A percentile compares a stretch with the other conserved stretches of the same genome.
Evolutionary conservation across 306 rosid genomes (phyloP).

Genomic region (Carpinus fangiana): DNA sequence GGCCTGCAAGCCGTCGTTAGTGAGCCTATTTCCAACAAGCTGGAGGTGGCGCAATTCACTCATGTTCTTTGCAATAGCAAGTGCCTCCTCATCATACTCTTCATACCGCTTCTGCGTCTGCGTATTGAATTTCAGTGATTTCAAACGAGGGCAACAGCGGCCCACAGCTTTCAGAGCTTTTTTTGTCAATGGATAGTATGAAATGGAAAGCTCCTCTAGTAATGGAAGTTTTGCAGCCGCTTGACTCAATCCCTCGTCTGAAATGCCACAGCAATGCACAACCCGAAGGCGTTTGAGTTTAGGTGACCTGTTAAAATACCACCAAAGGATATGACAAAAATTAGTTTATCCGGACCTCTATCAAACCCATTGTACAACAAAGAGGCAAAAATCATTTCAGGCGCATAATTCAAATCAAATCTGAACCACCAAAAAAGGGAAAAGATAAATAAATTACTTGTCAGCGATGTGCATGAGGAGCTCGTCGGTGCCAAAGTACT

Average conservation of each 20-base stretch:
- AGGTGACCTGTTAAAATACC: constrained; percentile 38
- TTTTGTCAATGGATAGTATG: constrained; percentile 26
- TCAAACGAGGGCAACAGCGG: constrained; percentile 49
- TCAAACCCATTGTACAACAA: too few species aligned
- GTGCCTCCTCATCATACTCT: constrained; percentile 43
- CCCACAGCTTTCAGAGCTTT: constrained; percentile 50
- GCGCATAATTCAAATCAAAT: background rate
- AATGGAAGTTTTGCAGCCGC: constrained; percentile 44
- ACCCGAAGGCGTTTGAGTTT: constrained; percentile 43
- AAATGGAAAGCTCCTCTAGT: constrained; percentile 65
- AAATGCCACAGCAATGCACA: constrained; percentile 34
- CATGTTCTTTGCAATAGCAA: constrained; percentile 53
- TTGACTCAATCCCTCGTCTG: constrained; percentile 48
- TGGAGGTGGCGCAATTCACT: constrained; percentile 56
- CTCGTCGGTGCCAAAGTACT: constrained; percentile 40
- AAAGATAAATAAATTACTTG: constrained; percentile 32
- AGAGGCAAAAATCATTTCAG: background rate
- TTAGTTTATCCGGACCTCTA: too few species aligned
- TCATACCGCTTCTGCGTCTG: background rate
- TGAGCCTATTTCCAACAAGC: constrained; percentile 55
- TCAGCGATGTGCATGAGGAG: constrained; percentile 48
- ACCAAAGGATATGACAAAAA: background rate
- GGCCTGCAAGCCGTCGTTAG: constrained; percentile 52
- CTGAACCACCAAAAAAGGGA: background rate
- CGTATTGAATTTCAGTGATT: constrained; percentile 46